A percentile compares a stretch with the other conserved stretches of the same genome.
phyloP scores from a whole-genome alignment of 2,329 filamentous ascomycete genomes.

The Scleromitrula shiraiana region DNA sequence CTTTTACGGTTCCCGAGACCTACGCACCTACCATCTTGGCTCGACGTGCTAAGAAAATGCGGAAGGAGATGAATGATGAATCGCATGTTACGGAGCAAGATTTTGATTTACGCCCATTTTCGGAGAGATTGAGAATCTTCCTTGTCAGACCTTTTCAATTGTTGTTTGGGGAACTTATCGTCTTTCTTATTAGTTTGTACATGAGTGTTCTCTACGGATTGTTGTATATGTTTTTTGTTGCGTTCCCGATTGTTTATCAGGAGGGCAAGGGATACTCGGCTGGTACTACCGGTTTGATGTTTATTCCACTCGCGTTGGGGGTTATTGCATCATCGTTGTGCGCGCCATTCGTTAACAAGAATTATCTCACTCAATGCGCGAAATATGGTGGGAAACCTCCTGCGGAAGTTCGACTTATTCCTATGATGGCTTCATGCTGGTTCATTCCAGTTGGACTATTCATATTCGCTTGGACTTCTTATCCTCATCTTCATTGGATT shows the following conservation, averaged over 20 bases:
- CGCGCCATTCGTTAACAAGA: constrained; percentile 68
- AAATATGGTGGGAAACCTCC: constrained; percentile 66
- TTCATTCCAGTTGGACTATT: constrained; percentile 60
- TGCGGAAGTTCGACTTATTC: constrained; percentile 69
- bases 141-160: constrained; percentile 78
- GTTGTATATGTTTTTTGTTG: constrained; percentile 41
- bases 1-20: constrained; percentile 85
- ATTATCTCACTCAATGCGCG: constrained; percentile 57
- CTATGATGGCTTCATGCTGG: constrained; percentile 75
- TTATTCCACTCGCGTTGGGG: constrained; percentile 73
- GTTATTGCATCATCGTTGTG: constrained; percentile 60
- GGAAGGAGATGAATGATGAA: constrained; percentile 57
- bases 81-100: constrained; percentile 74
- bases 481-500: constrained; percentile 45
- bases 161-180: constrained; percentile 75
- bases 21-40: constrained; percentile 75
- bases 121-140: constrained; percentile 64
- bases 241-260: constrained; percentile 58
- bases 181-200: constrained; percentile 75
- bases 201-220: constrained; percentile 64
- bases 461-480: constrained; percentile 60
- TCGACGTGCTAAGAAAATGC: constrained; percentile 60
- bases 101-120: constrained; percentile 61
- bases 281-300: constrained; percentile 73
- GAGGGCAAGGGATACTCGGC: constrained; percentile 71